Percentiles rank a stretch among this genome's conserved stretches.
Conservation (phyloP, 345 rosid species). For the Arabidopsis suecica region DNA sequence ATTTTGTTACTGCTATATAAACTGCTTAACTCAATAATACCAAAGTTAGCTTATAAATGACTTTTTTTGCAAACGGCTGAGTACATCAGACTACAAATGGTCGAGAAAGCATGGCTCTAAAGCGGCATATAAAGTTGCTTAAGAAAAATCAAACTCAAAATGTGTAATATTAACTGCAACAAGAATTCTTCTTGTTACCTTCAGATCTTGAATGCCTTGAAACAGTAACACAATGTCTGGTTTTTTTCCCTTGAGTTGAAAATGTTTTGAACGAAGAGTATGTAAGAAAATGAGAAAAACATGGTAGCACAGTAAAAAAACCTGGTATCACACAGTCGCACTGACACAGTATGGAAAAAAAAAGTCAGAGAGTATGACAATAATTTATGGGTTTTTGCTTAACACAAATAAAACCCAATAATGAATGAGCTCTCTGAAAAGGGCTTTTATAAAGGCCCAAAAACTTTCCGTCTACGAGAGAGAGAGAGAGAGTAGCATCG, state of each 20-base stretch:
- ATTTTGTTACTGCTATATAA: slow-evolving; percentile 12
- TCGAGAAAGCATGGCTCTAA: neutral
- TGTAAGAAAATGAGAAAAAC: no score
- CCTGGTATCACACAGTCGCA: no score
- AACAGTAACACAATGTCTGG: neutral
- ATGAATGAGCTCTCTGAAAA: neutral
- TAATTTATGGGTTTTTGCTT: no score
- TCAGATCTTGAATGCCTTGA: no score
- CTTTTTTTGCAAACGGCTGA: neutral
- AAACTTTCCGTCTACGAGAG: neutral
- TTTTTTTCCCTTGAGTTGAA: no score
- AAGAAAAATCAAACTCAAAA: neutral
- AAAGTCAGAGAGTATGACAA: no score
- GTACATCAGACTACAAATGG: neutral
- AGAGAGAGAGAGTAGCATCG: neutral
- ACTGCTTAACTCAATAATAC: slow-evolving; percentile 1
- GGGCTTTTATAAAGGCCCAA: slow-evolving; percentile 35
- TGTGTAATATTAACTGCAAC: neutral
- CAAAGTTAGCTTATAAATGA: neutral
- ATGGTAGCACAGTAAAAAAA: no score
- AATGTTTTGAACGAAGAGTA: no score
- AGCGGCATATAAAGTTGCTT: neutral
- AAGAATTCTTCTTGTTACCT: no score
- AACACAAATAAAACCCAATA: slow-evolving; percentile 7
- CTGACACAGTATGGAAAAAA: no score